Percentiles rank a stretch among this genome's conserved stretches.
Conservation (phyloP, 2,329 filamentous ascomycete genomes). For the Arthroderma uncinatum region DNA sequence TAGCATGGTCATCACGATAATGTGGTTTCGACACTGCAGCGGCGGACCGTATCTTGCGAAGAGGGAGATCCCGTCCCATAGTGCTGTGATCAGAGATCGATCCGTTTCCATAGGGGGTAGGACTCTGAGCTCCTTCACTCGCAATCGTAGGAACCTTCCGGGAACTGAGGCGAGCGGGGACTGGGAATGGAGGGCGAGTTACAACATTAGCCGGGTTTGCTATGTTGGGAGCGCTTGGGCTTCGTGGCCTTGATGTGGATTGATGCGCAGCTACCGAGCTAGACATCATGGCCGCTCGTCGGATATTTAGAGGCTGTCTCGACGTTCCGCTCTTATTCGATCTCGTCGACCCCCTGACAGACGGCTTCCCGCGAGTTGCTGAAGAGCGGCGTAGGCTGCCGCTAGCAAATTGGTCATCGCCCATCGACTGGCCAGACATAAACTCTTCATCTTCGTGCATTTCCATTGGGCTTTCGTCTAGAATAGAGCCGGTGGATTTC, state of each 20-base stretch:
- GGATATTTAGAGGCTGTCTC: conserved; percentile 51
- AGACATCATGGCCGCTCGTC: conserved; percentile 68
- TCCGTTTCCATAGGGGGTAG: conserved; percentile 50
- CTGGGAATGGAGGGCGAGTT: conserved; percentile 67
- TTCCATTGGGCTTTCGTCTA: conserved; percentile 26
- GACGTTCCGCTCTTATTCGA: conserved; percentile 31
- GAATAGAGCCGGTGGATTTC: conserved; percentile 22
- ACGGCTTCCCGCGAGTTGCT: conserved; percentile 11
- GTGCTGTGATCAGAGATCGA: conserved; percentile 46
- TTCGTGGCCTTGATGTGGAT: conserved; percentile 48
- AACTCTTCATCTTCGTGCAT: conserved; percentile 27
- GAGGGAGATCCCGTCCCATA: conserved; percentile 43
- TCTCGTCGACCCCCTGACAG: conserved; percentile 21
- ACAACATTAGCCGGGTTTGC: conserved; percentile 27
- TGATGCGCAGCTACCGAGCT: conserved; percentile 60
- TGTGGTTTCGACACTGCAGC: conserved; percentile 52
- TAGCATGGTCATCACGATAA: conserved; percentile 12
- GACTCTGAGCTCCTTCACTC: conserved; percentile 69
- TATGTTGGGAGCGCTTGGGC: conserved; percentile 36
- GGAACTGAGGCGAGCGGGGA: conserved; percentile 80
- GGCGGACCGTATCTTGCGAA: conserved; percentile 77
- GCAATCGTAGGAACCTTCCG: conserved; percentile 56
- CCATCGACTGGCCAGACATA: conserved; percentile 13
- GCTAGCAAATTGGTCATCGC: conserved; percentile 19
- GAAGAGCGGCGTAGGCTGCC: conserved; percentile 13